These are phyloP conservation scores for Chrysoporthe puriensis DNA, from an alignment of 2,329 filamentous ascomycete genomes.

Conservation along the genomic window DNA sequence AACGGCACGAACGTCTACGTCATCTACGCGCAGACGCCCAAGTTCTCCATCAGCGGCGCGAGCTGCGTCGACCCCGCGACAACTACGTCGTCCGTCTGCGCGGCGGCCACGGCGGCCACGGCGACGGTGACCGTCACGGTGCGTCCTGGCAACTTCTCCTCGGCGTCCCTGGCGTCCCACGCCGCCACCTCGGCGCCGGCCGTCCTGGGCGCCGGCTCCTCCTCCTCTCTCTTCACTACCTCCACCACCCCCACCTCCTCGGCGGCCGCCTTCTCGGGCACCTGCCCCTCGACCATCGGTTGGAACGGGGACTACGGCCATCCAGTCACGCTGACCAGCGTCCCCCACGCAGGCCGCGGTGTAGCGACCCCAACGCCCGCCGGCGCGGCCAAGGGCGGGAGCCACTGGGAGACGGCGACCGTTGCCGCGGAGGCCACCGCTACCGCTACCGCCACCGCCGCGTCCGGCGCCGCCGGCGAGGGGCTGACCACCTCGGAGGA, in stretches of 20 bases:
- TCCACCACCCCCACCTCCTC: slow-evolving; percentile 13
- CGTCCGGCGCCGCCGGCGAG: not conserved
- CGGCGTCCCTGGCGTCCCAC: not conserved
- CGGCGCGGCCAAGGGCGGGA: not conserved
- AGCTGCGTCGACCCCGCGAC: slow-evolving; percentile 35
- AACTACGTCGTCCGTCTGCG: slow-evolving; percentile 33
- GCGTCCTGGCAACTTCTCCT: slow-evolving; percentile 26
- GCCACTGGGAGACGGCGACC: not conserved
- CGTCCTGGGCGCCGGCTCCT: not conserved
- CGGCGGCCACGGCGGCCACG: slow-evolving; percentile 32
- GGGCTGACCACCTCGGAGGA: not conserved
- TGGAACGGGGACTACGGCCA: slow-evolving; percentile 25
- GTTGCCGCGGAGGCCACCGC: not conserved
- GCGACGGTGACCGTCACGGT: slow-evolving; percentile 32
- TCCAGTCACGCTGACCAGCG: slow-evolving; percentile 27
- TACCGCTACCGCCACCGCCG: not conserved
- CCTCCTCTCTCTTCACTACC: slow-evolving; percentile 9
- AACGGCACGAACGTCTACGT: slow-evolving; percentile 50
- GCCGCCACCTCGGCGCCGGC: slow-evolving; percentile 9
- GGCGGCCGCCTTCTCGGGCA: slow-evolving; percentile 16
- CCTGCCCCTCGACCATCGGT: slow-evolving; percentile 28
- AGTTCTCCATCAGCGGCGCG: slow-evolving; percentile 41
- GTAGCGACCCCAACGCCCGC: slow-evolving; percentile 5
- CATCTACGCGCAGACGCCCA: slow-evolving; percentile 47
- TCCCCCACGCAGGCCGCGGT: slow-evolving; percentile 25